Evolutionary conservation across 2,329 filamentous ascomycete genomes (phyloP).

Genomic region (Cladosporium sp.): DNA sequence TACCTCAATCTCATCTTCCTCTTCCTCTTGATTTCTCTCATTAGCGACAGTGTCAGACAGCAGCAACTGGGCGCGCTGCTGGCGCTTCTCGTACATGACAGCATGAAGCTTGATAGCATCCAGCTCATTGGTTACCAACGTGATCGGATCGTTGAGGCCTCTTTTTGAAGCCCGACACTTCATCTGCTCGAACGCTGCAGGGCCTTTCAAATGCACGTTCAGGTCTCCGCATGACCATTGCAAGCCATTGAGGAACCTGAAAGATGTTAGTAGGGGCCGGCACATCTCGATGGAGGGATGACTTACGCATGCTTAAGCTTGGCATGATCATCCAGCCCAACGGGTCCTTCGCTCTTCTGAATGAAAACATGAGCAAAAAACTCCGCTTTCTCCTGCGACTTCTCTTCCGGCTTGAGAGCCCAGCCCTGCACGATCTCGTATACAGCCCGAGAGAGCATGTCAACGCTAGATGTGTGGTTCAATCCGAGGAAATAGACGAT

Average conservation of each 20-base stretch:
- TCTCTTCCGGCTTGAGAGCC: background rate
- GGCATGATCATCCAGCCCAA: background rate
- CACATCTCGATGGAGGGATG: background rate
- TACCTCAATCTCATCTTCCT: no score
- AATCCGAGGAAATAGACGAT: background rate
- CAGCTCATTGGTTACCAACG: no score
- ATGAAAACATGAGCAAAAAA: background rate
- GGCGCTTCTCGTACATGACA: no score
- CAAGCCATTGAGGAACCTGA: background rate
- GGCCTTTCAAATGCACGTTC: background rate
- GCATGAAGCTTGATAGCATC: no score
- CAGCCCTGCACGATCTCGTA: conserved; percentile 7
- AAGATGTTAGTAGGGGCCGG: no score
- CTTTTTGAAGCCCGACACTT: no score
- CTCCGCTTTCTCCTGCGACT: background rate
- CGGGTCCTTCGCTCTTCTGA: background rate
- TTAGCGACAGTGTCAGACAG: no score
- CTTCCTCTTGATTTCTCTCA: no score
- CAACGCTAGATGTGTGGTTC: background rate
- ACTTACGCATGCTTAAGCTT: conserved; percentile 6
- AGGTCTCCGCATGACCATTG: background rate
- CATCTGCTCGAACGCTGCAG: background rate
- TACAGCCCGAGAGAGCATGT: background rate
- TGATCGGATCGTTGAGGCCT: no score
- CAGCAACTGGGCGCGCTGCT: no score